These are phyloP conservation scores for Plenodomus biglobosus DNA, from an alignment of 2,329 filamentous ascomycete genomes.

Conservation along the genomic window DNA sequence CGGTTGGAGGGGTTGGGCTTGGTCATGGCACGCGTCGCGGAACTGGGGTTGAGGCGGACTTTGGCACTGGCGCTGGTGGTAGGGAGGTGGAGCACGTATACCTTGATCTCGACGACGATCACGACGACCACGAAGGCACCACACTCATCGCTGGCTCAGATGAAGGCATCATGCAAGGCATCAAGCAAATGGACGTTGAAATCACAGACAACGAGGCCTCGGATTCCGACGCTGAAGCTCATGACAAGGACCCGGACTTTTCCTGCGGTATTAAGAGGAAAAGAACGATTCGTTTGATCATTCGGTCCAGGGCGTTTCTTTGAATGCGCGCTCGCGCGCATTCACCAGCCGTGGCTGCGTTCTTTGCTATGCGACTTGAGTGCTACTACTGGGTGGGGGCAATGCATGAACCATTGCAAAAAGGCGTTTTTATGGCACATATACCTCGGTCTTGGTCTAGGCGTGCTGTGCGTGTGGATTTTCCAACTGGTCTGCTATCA, in stretches of 20 bases:
- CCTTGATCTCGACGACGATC: slow-evolving; percentile 9
- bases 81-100: slow-evolving; percentile 8
- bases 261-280: slow-evolving; percentile 27
- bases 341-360: no score
- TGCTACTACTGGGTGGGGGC: no score
- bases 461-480: no score
- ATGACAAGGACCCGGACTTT: slow-evolving; percentile 4
- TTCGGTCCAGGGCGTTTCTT: slow-evolving; percentile 41
- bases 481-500: no score
- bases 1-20: slow-evolving; percentile 3
- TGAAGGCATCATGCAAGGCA: neutral
- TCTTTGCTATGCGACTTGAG: no score
- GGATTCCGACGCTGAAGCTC: slow-evolving; percentile 10
- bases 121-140: neutral
- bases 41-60: no score
- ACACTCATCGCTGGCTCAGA: neutral
- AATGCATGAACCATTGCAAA: no score
- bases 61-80: no score
- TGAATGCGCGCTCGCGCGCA: no score
- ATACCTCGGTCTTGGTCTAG: no score
- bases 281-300: slow-evolving; percentile 35
- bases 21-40: neutral
- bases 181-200: slow-evolving; percentile 23
- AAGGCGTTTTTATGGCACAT: no score
- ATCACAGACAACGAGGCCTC: slow-evolving; percentile 23